phyloP scores from a whole-genome alignment of 371 early-diverging fungal genomes.

The Capillidium heterosporum region DNA sequence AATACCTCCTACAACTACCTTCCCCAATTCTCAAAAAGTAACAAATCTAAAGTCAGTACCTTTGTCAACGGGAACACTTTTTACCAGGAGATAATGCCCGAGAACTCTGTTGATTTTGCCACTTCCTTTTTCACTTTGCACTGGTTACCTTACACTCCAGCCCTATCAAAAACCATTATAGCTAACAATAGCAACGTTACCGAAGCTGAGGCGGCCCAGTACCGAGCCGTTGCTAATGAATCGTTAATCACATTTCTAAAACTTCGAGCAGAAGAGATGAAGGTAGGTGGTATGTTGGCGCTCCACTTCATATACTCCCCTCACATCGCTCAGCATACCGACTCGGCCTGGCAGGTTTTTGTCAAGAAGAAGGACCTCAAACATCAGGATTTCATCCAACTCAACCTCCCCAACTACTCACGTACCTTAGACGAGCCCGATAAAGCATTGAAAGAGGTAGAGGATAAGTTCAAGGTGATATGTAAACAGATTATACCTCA shows the following conservation, averaged over 20 bases:
- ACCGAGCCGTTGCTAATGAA: background rate
- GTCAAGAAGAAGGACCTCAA: background rate
- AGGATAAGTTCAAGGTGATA: background rate
- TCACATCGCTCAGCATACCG: background rate
- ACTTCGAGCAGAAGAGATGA: background rate
- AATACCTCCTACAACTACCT: background rate
- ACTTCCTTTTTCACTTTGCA: conserved; percentile 3
- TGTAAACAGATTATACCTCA: too few relatives aligned
- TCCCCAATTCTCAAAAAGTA: background rate
- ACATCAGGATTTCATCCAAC: background rate
- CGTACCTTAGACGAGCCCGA: background rate
- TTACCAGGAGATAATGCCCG: background rate
- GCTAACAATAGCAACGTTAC: too few relatives aligned
- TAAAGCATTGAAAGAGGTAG: background rate
- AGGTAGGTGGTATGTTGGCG: background rate
- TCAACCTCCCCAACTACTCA: background rate
- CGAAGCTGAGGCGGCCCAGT: too few relatives aligned
- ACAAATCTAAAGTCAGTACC: background rate
- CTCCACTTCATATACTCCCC: background rate
- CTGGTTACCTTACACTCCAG: background rate
- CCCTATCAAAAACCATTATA: background rate
- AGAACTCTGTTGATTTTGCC: background rate
- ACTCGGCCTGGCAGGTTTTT: background rate
- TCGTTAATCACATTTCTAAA: background rate
- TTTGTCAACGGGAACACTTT: background rate